phyloP scores from a whole-genome alignment of 352 stramenopile species.

The Phytopythium montanum region DNA sequence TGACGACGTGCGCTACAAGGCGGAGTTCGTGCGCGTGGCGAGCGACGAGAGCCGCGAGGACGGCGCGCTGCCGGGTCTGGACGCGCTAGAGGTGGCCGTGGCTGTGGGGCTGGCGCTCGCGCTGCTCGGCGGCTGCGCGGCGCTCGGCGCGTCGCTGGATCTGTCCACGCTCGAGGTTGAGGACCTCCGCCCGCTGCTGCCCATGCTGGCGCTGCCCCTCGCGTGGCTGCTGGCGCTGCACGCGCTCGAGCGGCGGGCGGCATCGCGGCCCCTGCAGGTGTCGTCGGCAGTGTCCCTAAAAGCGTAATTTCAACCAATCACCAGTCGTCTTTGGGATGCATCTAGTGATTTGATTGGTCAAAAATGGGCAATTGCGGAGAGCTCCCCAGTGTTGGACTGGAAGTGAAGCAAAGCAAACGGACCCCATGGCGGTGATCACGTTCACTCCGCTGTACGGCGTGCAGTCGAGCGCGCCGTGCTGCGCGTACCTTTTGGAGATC shows the following conservation, averaged over 20 bases:
- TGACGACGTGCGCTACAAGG: conserved; percentile 57
- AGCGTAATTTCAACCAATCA: conserved; percentile 9
- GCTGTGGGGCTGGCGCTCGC: conserved; percentile 30
- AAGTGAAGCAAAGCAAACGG: no score
- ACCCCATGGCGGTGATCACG: conserved; percentile 83
- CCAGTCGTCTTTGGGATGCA: neutral
- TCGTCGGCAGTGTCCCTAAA: neutral
- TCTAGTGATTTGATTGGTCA: neutral
- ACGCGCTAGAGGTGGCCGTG: conserved; percentile 17
- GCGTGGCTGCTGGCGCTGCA: conserved; percentile 43
- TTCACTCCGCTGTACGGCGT: conserved; percentile 90
- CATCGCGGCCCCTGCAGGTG: conserved; percentile 1
- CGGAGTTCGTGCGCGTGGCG: conserved; percentile 43
- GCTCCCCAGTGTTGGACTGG: neutral
- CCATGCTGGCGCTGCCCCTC: conserved; percentile 46
- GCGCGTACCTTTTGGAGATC: conserved; percentile 88
- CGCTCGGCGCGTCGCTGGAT: conserved; percentile 32
- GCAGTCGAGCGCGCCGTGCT: conserved; percentile 74
- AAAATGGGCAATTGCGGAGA: neutral
- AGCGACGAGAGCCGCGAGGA: conserved; percentile 10
- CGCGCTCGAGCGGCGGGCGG: conserved; percentile 33
- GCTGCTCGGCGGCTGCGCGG: conserved; percentile 30
- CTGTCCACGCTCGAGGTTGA: conserved; percentile 28
- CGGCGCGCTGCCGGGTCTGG: conserved; percentile 10
- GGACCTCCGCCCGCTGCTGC: conserved; percentile 34